These are phyloP conservation scores for Glomus cerebriforme DNA, from an alignment of 192 early-diverging fungal species.

Conservation along the genomic window DNA sequence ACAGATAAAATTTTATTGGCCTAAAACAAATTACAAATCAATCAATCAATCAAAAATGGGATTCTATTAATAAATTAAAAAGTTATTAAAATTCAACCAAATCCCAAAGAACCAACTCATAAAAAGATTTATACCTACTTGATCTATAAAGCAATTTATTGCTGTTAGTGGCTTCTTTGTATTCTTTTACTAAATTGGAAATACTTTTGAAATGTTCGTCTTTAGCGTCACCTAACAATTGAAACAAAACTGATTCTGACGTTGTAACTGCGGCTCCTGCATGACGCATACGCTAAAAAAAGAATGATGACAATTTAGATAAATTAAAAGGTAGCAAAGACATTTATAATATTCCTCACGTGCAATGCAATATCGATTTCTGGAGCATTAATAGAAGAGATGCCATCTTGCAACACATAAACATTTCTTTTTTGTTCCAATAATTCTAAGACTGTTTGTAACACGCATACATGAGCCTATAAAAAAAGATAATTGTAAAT, in stretches of 20 bases:
- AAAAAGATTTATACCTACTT: conserved; percentile 9
- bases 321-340: conserved; percentile 1
- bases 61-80: neutral
- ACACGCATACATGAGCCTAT: conserved; percentile 87
- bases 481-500: neutral
- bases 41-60: neutral
- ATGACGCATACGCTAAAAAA: conserved; percentile 50
- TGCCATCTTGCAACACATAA: conserved; percentile 90
- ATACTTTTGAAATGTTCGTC: conserved; percentile 77
- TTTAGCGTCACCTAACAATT: conserved; percentile 62
- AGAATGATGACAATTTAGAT: conserved; percentile 30
- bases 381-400: conserved; percentile 81
- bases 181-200: conserved; percentile 83
- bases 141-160: conserved; percentile 58
- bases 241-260: conserved; percentile 77
- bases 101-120: neutral
- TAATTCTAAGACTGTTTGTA: conserved; percentile 93
- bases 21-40: neutral
- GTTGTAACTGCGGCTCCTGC: conserved; percentile 78
- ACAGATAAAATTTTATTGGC: neutral
- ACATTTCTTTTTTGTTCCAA: conserved; percentile 76
- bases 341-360: conserved; percentile 48
- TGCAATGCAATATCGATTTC: conserved; percentile 84
- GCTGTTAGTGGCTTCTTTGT: conserved; percentile 62
- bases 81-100: neutral